Conservation (phyloP, 768 basidiomycete genomes). For the Baorangia bicolor region DNA sequence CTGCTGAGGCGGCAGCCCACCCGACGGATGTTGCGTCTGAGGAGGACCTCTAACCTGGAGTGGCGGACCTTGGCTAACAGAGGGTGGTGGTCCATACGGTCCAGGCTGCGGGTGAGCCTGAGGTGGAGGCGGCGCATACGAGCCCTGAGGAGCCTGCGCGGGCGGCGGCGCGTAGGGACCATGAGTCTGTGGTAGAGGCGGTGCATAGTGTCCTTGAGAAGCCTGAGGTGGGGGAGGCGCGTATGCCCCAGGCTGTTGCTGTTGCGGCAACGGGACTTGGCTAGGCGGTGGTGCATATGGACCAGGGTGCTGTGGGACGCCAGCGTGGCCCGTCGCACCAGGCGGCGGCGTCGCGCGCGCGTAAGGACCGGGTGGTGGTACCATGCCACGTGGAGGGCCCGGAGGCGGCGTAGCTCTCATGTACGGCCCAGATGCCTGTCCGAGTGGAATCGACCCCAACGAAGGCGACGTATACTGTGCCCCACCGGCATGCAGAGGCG, state of each 20-base stretch:
- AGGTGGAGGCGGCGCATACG: constrained; percentile 20
- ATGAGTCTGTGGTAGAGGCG: constrained; percentile 25
- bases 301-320: constrained; percentile 31
- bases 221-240: constrained; percentile 22
- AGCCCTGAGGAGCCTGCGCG: constrained; percentile 23
- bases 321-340: constrained; percentile 22
- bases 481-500: constrained; percentile 35
- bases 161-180: constrained; percentile 16
- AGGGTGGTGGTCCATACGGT: constrained; percentile 30
- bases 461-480: constrained; percentile 33
- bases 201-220: constrained; percentile 32
- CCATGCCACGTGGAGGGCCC: constrained; percentile 28
- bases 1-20: constrained; percentile 18
- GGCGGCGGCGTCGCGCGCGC: constrained; percentile 44
- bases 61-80: constrained; percentile 28
- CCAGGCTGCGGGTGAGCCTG: constrained; percentile 19
- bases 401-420: constrained; percentile 44
- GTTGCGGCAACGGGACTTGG: constrained; percentile 14
- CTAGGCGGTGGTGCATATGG: constrained; percentile 23
- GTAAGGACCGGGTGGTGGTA: constrained; percentile 36
- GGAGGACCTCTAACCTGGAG: constrained; percentile 30
- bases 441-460: constrained; percentile 26
- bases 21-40: constrained; percentile 32
- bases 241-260: constrained; percentile 27
- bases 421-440: constrained; percentile 36